Percentiles rank a stretch among this genome's conserved stretches.
These are phyloP conservation scores for Blastobotrys parvus DNA, from an alignment of 805 yeast genomes.

Conservation along the genomic window DNA sequence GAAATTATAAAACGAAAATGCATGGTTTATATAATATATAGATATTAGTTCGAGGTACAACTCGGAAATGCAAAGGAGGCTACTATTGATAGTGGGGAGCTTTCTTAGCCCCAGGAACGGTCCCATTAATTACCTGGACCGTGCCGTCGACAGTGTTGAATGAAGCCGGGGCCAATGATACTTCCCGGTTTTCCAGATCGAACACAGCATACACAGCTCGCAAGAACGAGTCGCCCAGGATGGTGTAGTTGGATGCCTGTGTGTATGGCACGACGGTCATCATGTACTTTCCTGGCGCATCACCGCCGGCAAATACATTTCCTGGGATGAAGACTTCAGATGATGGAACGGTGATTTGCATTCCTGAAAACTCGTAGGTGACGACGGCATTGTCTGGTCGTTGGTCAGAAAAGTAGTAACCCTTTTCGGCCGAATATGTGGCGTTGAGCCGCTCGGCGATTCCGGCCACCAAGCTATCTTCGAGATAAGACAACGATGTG, in stretches of 20 bases:
- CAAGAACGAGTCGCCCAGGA: slow-evolving; percentile 56
- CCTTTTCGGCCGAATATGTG: background rate
- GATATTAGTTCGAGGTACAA: too few relatives aligned
- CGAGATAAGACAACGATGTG: slow-evolving; percentile 41
- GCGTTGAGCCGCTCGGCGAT: slow-evolving; percentile 3
- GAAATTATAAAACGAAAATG: background rate
- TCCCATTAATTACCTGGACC: slow-evolving; percentile 8
- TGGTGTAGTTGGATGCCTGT: slow-evolving; percentile 20
- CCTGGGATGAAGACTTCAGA: slow-evolving; percentile 19
- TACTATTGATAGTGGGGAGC: slow-evolving; percentile 4
- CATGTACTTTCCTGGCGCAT: slow-evolving; percentile 20
- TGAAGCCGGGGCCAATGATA: slow-evolving; percentile 47
- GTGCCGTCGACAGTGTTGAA: slow-evolving; percentile 15
- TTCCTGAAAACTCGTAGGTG: slow-evolving; percentile 20
- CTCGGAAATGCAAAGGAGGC: too few relatives aligned
- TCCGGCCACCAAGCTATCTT: slow-evolving; percentile 17
- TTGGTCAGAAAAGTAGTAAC: slow-evolving; percentile 1
- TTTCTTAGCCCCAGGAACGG: slow-evolving; percentile 11
- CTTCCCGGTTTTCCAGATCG: slow-evolving; percentile 47
- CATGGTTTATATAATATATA: background rate
- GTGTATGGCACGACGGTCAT: slow-evolving; percentile 23
- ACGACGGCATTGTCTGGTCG: slow-evolving; percentile 1
- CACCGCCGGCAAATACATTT: slow-evolving; percentile 19
- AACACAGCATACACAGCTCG: slow-evolving; percentile 59
- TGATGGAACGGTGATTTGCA: slow-evolving; percentile 20